Evolutionary conservation across 192 early-diverging fungal genomes (phyloP), one percentile per base, ranked within the genome.

Genomic region (Allomyces javanicus): DNA sequence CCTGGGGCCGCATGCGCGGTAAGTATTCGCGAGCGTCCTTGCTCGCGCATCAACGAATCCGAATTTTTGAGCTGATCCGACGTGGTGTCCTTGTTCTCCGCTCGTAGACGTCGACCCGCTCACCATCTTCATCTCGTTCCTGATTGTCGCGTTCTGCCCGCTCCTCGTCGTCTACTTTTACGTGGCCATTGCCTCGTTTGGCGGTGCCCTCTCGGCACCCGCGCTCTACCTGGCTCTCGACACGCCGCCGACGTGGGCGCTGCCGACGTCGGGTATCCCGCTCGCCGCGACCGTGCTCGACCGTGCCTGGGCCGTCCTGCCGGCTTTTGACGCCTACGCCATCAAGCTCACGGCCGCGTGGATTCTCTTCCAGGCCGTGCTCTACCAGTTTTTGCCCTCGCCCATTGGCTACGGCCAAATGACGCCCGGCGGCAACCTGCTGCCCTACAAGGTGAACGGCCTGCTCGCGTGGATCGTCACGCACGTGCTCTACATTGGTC

Each of bases 361-460:
- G 88, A 67, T 90, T 65, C 24, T 68, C 61, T 85, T 89, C 79
- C 87, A 90, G 71, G 86, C 76, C 58, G 66, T 76, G 14, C 72
- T 86, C 24, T 90, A 89, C 70, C 70, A 76, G 10, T 78, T 78
- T 65, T 67, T 90, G 19, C 88, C 88, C 43, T 83, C 79, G 26
- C 71, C 74, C 61, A 81, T 86, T 62, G 88, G 88, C 19, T 86
- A 85, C 68, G 87, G 87, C 33, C 88, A 90, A 73, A 80, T 74
- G 63, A 90, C 88, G 24, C 88, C 88, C 19, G 88, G 86, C 14
- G 87, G 87, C 24, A 73, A 83, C 70, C 73, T 80, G 43, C 74
- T 90, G 12, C 83, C 82, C 44, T 90, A 90, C 74, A 79, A 87
- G 68, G 86, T 89, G 65, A 90, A 90, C 74, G 88, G 88, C 10